These are phyloP conservation scores for Pythium monospermum DNA, from an alignment of 352 stramenopile species.

Conservation along the genomic window DNA sequence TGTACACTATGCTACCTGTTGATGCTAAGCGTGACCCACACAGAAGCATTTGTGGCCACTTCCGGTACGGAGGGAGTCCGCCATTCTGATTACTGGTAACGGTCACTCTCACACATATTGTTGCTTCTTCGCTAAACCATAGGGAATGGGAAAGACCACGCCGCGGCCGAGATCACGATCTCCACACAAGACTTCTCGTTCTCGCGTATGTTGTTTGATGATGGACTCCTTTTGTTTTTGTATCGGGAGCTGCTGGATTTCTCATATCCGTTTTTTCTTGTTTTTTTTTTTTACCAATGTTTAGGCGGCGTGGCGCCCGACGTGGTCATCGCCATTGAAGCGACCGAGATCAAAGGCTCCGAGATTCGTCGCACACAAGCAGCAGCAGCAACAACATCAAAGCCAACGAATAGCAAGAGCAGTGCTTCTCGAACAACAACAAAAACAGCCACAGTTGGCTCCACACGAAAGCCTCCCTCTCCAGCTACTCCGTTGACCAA, in stretches of 20 bases:
- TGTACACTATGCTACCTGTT: too few species aligned
- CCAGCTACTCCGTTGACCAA: not conserved
- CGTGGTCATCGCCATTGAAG: slow-evolving; percentile 44
- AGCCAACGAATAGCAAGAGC: not conserved
- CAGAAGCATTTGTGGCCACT: too few species aligned
- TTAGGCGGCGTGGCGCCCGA: slow-evolving; percentile 40
- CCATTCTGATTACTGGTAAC: too few species aligned
- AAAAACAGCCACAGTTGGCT: not conserved
- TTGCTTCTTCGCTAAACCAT: too few species aligned
- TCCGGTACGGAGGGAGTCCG: too few species aligned
- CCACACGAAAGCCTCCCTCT: too few species aligned
- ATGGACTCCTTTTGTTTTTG: not conserved
- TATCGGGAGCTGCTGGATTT: too few species aligned
- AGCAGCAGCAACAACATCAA: not conserved
- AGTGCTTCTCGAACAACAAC: too few species aligned
- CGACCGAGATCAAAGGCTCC: slow-evolving; percentile 51
- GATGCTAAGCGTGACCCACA: too few species aligned
- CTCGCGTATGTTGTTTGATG: slow-evolving; percentile 28
- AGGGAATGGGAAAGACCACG: too few species aligned
- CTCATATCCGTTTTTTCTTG: not conserved
- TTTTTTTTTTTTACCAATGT: not conserved
- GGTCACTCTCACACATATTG: too few species aligned
- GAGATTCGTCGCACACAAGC: slow-evolving; percentile 22
- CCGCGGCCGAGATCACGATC: slow-evolving; percentile 36
- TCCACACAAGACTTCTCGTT: slow-evolving; percentile 66